Percentiles rank a stretch among this genome's conserved stretches.
phyloP scores from a whole-genome alignment of 208 protist species.

The Leishmania mexicana region DNA sequence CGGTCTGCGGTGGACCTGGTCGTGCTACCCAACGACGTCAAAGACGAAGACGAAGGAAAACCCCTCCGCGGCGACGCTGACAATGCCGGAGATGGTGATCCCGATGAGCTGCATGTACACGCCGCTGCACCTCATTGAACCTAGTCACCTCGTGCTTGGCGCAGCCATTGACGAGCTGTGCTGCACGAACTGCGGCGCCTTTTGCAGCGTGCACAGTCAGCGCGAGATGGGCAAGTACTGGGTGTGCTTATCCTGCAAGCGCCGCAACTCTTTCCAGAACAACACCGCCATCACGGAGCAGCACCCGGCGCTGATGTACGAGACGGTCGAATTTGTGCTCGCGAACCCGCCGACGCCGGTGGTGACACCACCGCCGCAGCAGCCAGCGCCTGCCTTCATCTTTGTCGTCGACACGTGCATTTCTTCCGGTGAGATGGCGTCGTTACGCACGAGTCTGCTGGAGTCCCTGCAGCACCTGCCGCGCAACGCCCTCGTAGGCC shows the following conservation, averaged over 20 bases:
- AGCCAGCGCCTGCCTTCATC: constrained; percentile 61
- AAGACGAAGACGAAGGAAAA: constrained; percentile 41
- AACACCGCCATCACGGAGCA: constrained; percentile 42
- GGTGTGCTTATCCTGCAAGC: constrained; percentile 80
- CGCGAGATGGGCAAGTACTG: constrained; percentile 74
- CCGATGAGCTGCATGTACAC: constrained; percentile 92
- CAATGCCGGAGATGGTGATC: constrained; percentile 81
- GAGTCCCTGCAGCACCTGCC: constrained; percentile 95
- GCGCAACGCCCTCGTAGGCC: constrained; percentile 93
- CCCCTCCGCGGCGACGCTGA: constrained; percentile 32
- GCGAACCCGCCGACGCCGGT: constrained; percentile 14
- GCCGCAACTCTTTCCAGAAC: constrained; percentile 54
- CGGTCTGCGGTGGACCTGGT: constrained; percentile 90
- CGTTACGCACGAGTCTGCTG: constrained; percentile 92
- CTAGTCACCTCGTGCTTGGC: constrained; percentile 50
- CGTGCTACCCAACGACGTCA: constrained; percentile 75
- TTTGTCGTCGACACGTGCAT: constrained; percentile 98
- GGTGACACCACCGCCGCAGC: constrained; percentile 3
- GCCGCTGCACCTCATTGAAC: constrained; percentile 63
- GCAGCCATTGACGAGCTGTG: constrained; percentile 29
- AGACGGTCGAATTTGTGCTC: constrained; percentile 89
- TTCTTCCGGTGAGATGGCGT: constrained; percentile 88
- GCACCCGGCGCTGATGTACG: constrained; percentile 67
- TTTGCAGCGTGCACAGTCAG: constrained; percentile 63
- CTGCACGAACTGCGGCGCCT: constrained; percentile 77